Percentiles rank a stretch among this genome's conserved stretches.
Evolutionary conservation across 2,329 filamentous ascomycete species (phyloP).

Genomic region (Sclerotinia borealis): DNA sequence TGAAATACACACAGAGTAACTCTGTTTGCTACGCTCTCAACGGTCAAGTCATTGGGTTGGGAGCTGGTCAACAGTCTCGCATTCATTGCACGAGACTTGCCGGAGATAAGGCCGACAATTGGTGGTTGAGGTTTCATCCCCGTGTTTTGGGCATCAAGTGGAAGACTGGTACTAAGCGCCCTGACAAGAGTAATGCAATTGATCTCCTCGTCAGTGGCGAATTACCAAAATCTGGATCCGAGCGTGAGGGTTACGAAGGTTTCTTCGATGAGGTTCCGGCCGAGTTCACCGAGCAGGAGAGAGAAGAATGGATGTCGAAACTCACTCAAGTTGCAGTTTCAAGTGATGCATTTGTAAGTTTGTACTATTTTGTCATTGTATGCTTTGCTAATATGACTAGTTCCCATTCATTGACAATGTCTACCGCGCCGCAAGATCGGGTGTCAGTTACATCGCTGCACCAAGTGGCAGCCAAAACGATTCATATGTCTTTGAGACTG

Average conservation of each 20-base stretch:
- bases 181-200: constrained; percentile 97
- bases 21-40: constrained; percentile 96
- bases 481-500: constrained; percentile 73
- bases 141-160: constrained; percentile 83
- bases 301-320: constrained; percentile 78
- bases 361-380: background rate
- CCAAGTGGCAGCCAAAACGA: constrained; percentile 89
- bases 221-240: constrained; percentile 74
- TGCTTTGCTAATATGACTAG: constrained; percentile 37
- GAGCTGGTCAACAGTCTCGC: constrained; percentile 92
- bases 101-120: constrained; percentile 97
- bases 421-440: constrained; percentile 81
- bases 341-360: constrained; percentile 87
- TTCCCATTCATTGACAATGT: constrained; percentile 99
- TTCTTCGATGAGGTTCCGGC: constrained; percentile 85
- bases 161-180: constrained; percentile 95
- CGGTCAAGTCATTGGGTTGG: constrained; percentile 88
- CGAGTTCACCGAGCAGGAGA: constrained; percentile 78
- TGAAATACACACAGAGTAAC: constrained; percentile 99
- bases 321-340: constrained; percentile 78
- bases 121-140: constrained; percentile 98
- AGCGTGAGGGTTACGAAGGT: constrained; percentile 79
- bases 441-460: constrained; percentile 92
- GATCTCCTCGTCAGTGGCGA: constrained; percentile 90
- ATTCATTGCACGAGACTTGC: constrained; percentile 98